phyloP scores from a whole-genome alignment of 257 asterid species.

The Plantago ovata region DNA sequence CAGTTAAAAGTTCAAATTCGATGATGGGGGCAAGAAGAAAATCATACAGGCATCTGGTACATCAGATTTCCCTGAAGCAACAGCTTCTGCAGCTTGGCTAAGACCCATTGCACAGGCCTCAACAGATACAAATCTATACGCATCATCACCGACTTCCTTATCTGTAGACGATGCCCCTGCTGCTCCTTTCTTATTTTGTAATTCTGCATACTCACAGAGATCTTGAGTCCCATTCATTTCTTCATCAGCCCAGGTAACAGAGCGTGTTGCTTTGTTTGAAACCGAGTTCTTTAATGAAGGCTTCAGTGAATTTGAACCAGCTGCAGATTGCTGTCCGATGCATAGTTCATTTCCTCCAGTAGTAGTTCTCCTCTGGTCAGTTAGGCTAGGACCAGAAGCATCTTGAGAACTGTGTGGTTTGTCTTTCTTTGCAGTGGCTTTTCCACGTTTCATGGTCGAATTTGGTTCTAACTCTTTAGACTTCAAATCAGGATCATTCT shows the following conservation, averaged over 20 bases:
- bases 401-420: conserved; percentile 30
- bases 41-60: conserved; percentile 69
- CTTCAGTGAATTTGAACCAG: conserved; percentile 32
- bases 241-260: conserved; percentile 90
- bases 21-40: conserved; percentile 7
- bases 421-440: conserved; percentile 20
- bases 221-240: conserved; percentile 28
- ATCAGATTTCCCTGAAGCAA: conserved; percentile 61
- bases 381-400: conserved; percentile 28
- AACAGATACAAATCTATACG: conserved; percentile 62
- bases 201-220: conserved; percentile 40
- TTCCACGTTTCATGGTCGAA: conserved; percentile 17
- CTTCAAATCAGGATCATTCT: conserved; percentile 26
- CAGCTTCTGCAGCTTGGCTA: conserved; percentile 76
- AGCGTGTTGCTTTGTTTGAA: conserved; percentile 42
- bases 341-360: conserved; percentile 16
- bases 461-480: conserved; percentile 33
- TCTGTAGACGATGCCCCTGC: conserved; percentile 22
- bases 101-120: conserved; percentile 91
- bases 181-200: conserved; percentile 27
- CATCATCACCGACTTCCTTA: conserved; percentile 35
- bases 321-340: conserved; percentile 26
- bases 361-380: conserved; percentile 12
- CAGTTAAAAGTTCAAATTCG: not conserved
- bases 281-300: conserved; percentile 70